Evolutionary conservation across 805 yeast species (phyloP).

Genomic region (Lachancea meyersii): DNA sequence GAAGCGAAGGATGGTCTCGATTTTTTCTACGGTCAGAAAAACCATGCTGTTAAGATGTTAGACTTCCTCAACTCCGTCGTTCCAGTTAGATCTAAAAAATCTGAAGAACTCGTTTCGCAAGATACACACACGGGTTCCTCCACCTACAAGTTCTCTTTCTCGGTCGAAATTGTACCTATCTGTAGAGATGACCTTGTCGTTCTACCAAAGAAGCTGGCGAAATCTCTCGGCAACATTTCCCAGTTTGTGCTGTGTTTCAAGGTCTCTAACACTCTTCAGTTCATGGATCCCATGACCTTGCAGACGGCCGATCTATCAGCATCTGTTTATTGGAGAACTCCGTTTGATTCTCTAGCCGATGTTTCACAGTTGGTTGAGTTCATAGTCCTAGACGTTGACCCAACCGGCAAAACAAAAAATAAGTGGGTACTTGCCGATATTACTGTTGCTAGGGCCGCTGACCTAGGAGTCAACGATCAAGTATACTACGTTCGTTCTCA

Average conservation of each 20-base stretch:
- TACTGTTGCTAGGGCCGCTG: constrained; percentile 83
- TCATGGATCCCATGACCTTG: constrained; percentile 77
- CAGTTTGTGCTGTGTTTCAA: constrained; percentile 80
- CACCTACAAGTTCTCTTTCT: constrained; percentile 82
- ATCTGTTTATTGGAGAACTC: constrained; percentile 69
- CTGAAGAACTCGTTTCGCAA: constrained; percentile 85
- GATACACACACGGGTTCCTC: constrained; percentile 90
- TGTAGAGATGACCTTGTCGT: constrained; percentile 96
- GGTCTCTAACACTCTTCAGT: constrained; percentile 75
- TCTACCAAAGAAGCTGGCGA: constrained; percentile 81
- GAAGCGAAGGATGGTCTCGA: constrained; percentile 93
- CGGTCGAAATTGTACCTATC: constrained; percentile 91
- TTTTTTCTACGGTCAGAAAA: constrained; percentile 80
- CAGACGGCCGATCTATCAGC: constrained; percentile 72
- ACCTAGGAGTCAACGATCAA: constrained; percentile 79
- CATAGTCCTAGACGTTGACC: constrained; percentile 88
- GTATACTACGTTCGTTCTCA: constrained; percentile 84
- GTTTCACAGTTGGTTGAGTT: constrained; percentile 76
- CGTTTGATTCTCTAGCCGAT: constrained; percentile 73
- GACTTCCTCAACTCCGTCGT: constrained; percentile 82
- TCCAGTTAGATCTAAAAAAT: constrained; percentile 75
- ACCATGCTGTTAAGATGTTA: constrained; percentile 90
- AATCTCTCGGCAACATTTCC: constrained; percentile 73
- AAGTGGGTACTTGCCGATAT: constrained; percentile 81
- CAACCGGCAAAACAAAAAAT: constrained; percentile 74